phyloP scores from a whole-genome alignment of 2,329 filamentous ascomycete genomes.

The Arthrobotrys pseudoclavata region DNA sequence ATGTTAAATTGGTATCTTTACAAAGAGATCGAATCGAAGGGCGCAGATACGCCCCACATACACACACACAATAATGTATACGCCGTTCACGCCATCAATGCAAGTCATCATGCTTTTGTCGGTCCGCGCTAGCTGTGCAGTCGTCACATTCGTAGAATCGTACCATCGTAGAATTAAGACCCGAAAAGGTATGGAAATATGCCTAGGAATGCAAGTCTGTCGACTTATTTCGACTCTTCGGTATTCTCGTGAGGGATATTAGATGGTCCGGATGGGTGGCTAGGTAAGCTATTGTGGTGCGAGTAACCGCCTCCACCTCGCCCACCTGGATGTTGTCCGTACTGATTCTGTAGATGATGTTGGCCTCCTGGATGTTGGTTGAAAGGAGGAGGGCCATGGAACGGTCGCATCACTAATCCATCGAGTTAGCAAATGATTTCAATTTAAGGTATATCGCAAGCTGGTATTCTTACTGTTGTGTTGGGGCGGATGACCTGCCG shows the following conservation, averaged over 20 bases:
- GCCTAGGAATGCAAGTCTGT: slow-evolving; percentile 62
- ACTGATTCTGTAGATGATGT: slow-evolving; percentile 61
- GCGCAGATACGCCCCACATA: slow-evolving; percentile 44
- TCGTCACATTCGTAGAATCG: slow-evolving; percentile 61
- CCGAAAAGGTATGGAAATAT: slow-evolving; percentile 63
- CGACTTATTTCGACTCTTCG: slow-evolving; percentile 69
- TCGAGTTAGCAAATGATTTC: slow-evolving; percentile 67
- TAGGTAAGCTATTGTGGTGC: slow-evolving; percentile 63
- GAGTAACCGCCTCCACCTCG: slow-evolving; percentile 48
- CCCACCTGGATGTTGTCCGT: slow-evolving; percentile 66
- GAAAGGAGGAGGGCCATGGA: slow-evolving; percentile 70
- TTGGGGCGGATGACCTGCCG: slow-evolving; percentile 79
- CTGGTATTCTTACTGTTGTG: slow-evolving; percentile 78
- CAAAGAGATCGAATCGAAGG: slow-evolving; percentile 41
- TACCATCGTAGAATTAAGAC: slow-evolving; percentile 61
- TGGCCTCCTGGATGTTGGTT: slow-evolving; percentile 71
- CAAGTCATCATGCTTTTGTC: slow-evolving; percentile 58
- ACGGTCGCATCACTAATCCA: slow-evolving; percentile 72
- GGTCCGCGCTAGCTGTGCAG: slow-evolving; percentile 53
- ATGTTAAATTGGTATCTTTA: slow-evolving; percentile 59
- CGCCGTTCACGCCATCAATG: slow-evolving; percentile 60
- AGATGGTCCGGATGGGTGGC: slow-evolving; percentile 64
- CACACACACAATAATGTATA: slow-evolving; percentile 57
- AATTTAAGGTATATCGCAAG: slow-evolving; percentile 70
- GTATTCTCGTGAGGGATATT: slow-evolving; percentile 66